phyloP scores from a whole-genome alignment of 2,329 filamentous ascomycete genomes.

The Epichloe festucae region DNA sequence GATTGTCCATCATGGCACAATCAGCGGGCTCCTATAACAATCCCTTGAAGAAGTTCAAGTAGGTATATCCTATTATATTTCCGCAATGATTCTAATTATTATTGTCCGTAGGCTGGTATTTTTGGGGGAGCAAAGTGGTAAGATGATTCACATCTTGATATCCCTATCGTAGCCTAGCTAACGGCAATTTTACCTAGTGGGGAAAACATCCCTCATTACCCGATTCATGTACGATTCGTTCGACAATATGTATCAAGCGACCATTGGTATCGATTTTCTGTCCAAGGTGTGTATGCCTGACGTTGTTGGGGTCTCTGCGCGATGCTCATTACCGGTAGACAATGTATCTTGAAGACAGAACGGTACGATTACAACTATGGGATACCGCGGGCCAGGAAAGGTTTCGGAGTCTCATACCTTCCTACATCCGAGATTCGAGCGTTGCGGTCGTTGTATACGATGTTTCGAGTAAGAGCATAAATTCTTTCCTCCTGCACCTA shows the following conservation, averaged over 20 bases:
- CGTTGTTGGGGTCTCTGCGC: background rate
- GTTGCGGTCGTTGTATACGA: constrained; percentile 98
- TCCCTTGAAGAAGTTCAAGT: constrained; percentile 99
- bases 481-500: constrained; percentile 4
- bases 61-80: constrained; percentile 13
- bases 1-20: constrained; percentile 57
- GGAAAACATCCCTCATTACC: constrained; percentile 96
- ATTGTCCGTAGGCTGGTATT: constrained; percentile 65
- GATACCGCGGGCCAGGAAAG: constrained; percentile 96
- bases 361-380: constrained; percentile 94
- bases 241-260: constrained; percentile 99
- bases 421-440: constrained; percentile 95
- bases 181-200: constrained; percentile 46
- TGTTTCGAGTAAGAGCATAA: constrained; percentile 57
- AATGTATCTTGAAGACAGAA: constrained; percentile 98
- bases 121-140: constrained; percentile 96
- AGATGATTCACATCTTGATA: constrained; percentile 18
- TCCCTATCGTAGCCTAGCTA: constrained; percentile 9
- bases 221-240: constrained; percentile 99
- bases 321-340: constrained; percentile 36
- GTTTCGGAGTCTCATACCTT: constrained; percentile 93
- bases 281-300: constrained; percentile 59
- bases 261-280: constrained; percentile 97
- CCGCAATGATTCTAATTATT: background rate
- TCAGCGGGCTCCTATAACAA: constrained; percentile 85